Evolutionary conservation across 2,329 filamentous ascomycete genomes (phyloP), one percentile per base, ranked within the genome.

Genomic region (Calonectria montana): DNA sequence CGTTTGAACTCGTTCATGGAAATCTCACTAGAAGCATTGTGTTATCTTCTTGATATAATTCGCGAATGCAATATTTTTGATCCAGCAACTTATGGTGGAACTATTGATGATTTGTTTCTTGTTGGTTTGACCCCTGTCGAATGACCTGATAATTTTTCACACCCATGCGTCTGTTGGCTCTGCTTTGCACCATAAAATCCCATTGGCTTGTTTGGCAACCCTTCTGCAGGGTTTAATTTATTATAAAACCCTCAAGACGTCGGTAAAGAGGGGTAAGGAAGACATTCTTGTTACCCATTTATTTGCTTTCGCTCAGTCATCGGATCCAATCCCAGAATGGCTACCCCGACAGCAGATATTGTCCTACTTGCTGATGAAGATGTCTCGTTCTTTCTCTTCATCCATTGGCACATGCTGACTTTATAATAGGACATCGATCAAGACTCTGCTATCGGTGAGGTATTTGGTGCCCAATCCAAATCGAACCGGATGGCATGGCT

Each of bases 391-490:
- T 12, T 16, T 8, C n/a, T 21, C 7, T 12, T 23, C 13, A 4
- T 3, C 27, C 12, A 37, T 37, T 16, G 15, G 16, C 21, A 16
- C 2, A 25, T 57, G n/a, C 53, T 57, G 10, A 57, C 7, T 3
- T 18, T 16, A 6, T 13, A 37, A 16, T 3, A 57, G 53, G 12
- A 6, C 10, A 48, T n/a, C 43, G 45, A 68, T 7, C 53, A 39
- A 9, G 55, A 63, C 43, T 68, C 57, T 16, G 62, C 45, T 6
- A 23, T 63, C 43, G 57, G 66, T 10, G 35, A 62, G 39, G 66
- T 68, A 68, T 18, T 18, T 45, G n/a, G 50, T 2, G 21, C 3
- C 15, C n/a, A 25, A 37, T 21, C 2, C 10, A 3, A 12, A n/a
- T 25, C n/a, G n/a, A 21, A 23, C 25, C 4, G 2, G 21, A 18